Evolutionary conservation across 768 basidiomycete genomes (phyloP), one percentile per base, ranked within the genome.

Genomic region (Termitomyces sp.): DNA sequence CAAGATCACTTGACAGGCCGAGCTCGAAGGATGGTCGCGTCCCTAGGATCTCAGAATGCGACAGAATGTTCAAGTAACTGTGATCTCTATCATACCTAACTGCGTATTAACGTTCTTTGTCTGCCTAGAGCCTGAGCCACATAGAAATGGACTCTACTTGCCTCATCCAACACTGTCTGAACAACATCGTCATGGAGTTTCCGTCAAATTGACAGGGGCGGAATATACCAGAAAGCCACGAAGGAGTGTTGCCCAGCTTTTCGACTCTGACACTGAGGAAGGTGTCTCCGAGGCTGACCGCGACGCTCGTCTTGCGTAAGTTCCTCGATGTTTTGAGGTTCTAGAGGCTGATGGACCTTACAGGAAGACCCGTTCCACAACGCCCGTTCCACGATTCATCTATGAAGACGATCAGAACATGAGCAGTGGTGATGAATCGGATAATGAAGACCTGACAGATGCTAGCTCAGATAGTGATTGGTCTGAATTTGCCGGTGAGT

Each of bases 391-490:
- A 50, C 74, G 75, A 12, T 63, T 69, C 20, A 36, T 58, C 20
- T 70, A 79, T 28, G 81, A 82, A 7, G 83, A 80, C 20, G 76
- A 87, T 52, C 75, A 75, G 18, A 79, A 77, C 57, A 78, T 87
- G 67, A 84, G 83, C 9, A 88, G 85, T 54, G 86, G 84, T 3
- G 91, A 92, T 64, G 92, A 94, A 71, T 93, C 92, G 2, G 92
- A 93, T 65, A 76, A 90, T 64, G 86, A 84, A 24, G 89, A 88
- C 67, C 68, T 90, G 53, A 89, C 85, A 2, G 88, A 88, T 51
- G 75, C 71, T 42, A 74, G 75, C 58, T 80, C 82, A 13, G 82
- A 82, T 49, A 76, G 76, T 69, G 74, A 76, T 55, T 81, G 79
- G 82, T 80, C 78, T 33, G 79, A 85, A 56, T 57, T 74, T 54